Evolutionary conservation across 2,329 filamentous ascomycete species (phyloP), one percentile per base, ranked within the genome.

Genomic region (Immersiporthe knoxdaviesiana): DNA sequence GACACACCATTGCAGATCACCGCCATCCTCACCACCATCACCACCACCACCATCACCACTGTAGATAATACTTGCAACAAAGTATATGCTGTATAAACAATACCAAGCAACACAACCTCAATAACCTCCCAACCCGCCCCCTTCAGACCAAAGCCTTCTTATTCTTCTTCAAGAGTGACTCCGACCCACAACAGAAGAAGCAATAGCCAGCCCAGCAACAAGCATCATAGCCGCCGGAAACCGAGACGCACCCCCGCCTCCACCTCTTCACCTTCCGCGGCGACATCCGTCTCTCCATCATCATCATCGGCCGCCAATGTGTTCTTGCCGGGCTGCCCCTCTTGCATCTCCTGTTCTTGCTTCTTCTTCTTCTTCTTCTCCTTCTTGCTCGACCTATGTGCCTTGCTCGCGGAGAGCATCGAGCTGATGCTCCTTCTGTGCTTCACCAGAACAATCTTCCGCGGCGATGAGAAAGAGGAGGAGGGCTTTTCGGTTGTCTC

Each of bases 221-320:
- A 77, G 56, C 72, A 77, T 73, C 71, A 77, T 74, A 64, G 79
- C 73, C 24, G 73, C 67, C 0, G 76, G 74, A 39, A 78, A 66
- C 8, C 68, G 30, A 37, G 66, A 56, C 5, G 64, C 61, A 10
- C 37, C 63, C n/a, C n/a, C n/a, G n/a, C n/a, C n/a, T n/a, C n/a
- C 5, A 6, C 44, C 21, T n/a, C 65, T 0, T 39, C 67, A 18
- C 65, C 63, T 32, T 68, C 61, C 16, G 35, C 60, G 5, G 39
- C 62, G 5, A 44, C 62, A 39, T 37, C 60, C 41, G 27, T 24
- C 60, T 18, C 50, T 21, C 21, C 47, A 24, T 32, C 35, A n/a
- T 47, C 44, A 21, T n/a, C 44, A 21, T n/a, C 44, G 8, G 44
- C 44, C 44, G 47, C n/a, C 41, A 54, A 58, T 27, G 58, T 65